Evolutionary conservation across 768 basidiomycete species (phyloP).

Genomic region (Dacryopinax primogenitus): DNA sequence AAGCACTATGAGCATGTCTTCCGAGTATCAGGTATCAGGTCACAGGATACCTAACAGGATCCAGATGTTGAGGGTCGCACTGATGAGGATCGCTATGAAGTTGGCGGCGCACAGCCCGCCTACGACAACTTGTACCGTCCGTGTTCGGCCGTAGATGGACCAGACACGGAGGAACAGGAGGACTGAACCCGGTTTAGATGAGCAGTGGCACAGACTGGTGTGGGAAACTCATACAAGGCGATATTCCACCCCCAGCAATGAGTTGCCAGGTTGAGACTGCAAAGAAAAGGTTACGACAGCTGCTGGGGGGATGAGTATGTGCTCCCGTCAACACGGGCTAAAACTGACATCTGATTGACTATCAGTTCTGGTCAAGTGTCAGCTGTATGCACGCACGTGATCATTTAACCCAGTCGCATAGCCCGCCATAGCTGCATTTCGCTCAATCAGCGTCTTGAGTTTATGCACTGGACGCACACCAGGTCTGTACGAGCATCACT

Average conservation of each 20-base stretch:
- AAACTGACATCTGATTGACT: too few relatives aligned
- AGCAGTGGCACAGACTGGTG: neutral
- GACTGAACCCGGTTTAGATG: neutral
- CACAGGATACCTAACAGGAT: neutral
- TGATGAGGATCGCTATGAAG: neutral
- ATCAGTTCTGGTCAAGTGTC: neutral
- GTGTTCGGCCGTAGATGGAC: neutral
- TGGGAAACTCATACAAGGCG: neutral
- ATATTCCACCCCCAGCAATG: neutral
- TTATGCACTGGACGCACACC: neutral
- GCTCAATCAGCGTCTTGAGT: neutral
- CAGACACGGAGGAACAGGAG: conserved; percentile 4
- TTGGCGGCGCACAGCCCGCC: conserved; percentile 7
- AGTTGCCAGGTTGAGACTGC: conserved; percentile 2
- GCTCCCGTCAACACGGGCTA: too few relatives aligned
- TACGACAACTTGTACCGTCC: neutral
- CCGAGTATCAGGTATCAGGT: too few relatives aligned
- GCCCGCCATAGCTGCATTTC: neutral
- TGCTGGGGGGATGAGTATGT: neutral
- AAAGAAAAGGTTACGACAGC: neutral
- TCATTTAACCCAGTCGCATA: neutral
- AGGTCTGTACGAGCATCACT: neutral
- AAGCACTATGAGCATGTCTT: too few relatives aligned
- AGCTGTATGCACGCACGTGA: neutral
- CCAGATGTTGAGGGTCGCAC: neutral